Evolutionary conservation across 192 early-diverging fungal genomes (phyloP).

Genomic region (Linnemannia exigua): DNA sequence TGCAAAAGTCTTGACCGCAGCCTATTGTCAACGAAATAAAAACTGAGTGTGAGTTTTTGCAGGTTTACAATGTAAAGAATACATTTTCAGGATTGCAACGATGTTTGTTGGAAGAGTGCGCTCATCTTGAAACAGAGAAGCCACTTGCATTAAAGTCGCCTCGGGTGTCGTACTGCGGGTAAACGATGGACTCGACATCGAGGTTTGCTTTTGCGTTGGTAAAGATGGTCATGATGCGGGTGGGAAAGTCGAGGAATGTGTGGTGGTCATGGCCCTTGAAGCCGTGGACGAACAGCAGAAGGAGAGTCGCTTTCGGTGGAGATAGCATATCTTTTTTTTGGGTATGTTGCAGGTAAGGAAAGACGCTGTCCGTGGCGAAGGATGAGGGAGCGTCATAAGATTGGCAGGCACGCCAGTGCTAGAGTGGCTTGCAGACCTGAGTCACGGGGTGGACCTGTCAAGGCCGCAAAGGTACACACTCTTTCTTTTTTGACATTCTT

Average conservation of each 20-base stretch:
- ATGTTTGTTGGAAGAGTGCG: background rate
- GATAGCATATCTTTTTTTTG: conserved; percentile 11
- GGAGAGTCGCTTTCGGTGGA: conserved; percentile 53
- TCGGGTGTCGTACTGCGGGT: conserved; percentile 70
- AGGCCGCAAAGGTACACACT: conserved; percentile 1
- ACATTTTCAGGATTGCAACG: background rate
- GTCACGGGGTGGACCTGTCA: conserved; percentile 6
- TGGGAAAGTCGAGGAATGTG: conserved; percentile 67
- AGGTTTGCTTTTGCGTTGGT: conserved; percentile 50
- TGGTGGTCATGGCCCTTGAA: conserved; percentile 66
- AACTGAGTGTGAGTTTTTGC: background rate
- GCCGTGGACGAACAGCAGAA: conserved; percentile 72
- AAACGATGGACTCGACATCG: conserved; percentile 64
- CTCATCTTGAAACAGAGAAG: background rate
- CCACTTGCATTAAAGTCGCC: conserved; percentile 60
- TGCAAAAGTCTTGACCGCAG: conserved; percentile 62
- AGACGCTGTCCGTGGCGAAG: background rate
- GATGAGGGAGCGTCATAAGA: background rate
- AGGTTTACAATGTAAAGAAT: background rate
- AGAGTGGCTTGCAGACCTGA: background rate
- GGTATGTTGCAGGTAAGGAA: background rate
- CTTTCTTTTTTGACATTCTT: background rate
- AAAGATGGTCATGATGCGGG: conserved; percentile 60
- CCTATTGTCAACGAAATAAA: background rate
- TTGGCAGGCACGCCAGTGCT: background rate